Percentiles rank a stretch among this genome's conserved stretches.
phyloP scores from a whole-genome alignment of 2,329 filamentous ascomycete species.

The Biscogniauxia sp. region DNA sequence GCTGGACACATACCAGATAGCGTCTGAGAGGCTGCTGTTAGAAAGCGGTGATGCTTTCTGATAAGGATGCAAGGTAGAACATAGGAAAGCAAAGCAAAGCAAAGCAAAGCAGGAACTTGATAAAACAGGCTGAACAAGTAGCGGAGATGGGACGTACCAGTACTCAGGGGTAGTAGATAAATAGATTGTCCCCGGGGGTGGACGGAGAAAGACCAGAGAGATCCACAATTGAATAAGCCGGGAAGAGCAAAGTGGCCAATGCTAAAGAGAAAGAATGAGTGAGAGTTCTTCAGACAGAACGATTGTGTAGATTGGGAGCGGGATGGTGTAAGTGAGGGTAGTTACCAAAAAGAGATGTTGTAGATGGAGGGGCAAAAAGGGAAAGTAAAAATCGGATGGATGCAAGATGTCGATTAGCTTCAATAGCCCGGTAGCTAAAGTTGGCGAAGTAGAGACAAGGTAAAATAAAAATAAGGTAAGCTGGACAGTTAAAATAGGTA shows the following conservation, averaged over 20 bases:
- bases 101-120: slow-evolving; percentile 3
- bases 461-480: neutral
- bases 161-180: slow-evolving; percentile 3
- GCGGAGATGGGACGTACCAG: slow-evolving; percentile 14
- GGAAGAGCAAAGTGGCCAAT: neutral
- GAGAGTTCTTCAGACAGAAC: neutral
- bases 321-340: neutral
- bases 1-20: slow-evolving; percentile 16
- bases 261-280: neutral
- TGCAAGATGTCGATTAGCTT: neutral
- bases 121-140: slow-evolving; percentile 13
- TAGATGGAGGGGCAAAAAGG: neutral
- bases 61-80: slow-evolving; percentile 2
- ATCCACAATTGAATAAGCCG: slow-evolving; percentile 4
- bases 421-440: neutral
- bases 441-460: neutral
- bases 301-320: neutral
- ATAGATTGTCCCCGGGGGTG: slow-evolving; percentile 6
- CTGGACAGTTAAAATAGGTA: neutral
- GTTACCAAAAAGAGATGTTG: neutral
- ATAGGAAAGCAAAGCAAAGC: slow-evolving; percentile 16
- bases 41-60: slow-evolving; percentile 8
- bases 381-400: neutral
- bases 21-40: slow-evolving; percentile 7
- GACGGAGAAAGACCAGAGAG: slow-evolving; percentile 2